Evolutionary conservation across 225 moss, liverwort and hornwort species (phyloP).

Genomic region (Marchantia polymorpha): DNA sequence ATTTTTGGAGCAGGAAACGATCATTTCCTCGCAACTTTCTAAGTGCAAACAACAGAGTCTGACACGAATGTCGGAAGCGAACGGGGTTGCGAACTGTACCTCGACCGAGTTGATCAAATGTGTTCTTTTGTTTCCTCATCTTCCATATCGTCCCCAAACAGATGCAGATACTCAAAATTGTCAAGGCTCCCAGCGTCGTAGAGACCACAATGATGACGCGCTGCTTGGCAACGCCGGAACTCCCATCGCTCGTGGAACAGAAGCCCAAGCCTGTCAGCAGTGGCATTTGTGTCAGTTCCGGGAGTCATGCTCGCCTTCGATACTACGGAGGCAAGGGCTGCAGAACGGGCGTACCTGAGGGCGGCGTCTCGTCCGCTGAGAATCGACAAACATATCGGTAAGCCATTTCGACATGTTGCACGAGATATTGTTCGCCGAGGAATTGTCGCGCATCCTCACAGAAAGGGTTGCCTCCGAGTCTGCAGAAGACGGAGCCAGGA

Average conservation of each 20-base stretch:
- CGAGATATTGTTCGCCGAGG: background rate
- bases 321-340: background rate
- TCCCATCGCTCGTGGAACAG: background rate
- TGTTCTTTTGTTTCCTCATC: background rate
- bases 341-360: background rate
- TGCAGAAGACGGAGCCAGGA: background rate
- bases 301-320: background rate
- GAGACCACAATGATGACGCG: background rate
- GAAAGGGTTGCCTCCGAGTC: slow-evolving; percentile 1
- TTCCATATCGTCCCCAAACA: background rate
- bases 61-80: background rate
- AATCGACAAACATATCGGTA: background rate
- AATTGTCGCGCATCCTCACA: background rate
- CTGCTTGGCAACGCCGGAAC: background rate
- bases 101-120: background rate
- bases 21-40: no score
- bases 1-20: no score
- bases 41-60: background rate
- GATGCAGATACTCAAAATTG: background rate
- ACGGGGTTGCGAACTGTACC: background rate
- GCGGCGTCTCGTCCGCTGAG: background rate
- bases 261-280: background rate
- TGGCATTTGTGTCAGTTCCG: background rate
- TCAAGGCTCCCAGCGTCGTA: background rate
- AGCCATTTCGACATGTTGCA: background rate